Evolutionary conservation across 495 filamentous ascomycete species (phyloP), one percentile per base, ranked within the genome.

Genomic region (Penicillium angulare): DNA sequence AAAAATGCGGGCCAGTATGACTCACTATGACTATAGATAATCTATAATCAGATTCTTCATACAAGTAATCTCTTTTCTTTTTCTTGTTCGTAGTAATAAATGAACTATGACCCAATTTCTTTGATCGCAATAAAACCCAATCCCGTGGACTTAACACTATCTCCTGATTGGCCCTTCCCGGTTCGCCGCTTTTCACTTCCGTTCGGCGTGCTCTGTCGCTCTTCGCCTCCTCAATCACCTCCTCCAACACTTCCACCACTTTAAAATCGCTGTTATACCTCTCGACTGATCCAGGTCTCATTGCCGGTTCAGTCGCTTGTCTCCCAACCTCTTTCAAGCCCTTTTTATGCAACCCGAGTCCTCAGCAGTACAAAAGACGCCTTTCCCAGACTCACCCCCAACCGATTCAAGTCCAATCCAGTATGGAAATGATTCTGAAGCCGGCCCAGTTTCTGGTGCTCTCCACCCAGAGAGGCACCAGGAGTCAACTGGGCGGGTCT

Each of bases 301-400:
- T 50, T 46, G 39, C 74, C 78, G 75, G 88, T 82, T 90, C 89
- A 87, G 89, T 89, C 86, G 69, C 68, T 67, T 56, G 50, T 39
- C 47, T 55, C 50, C 57, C 62, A 59, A 56, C 71, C 59, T 69
- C 65, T 61, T 52, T 55, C 53, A 72, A 70, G 68, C 67, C 65
- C 73, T 74, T 86, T 96, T 85, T 95, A 96, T 96, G 91, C 90
- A 92, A 84, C 73, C 86, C 82, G 86, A 86, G 83, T 78, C 79
- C 61, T 71, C 77, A 67, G 78, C 83, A 68, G 75, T 75, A 76
- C 79, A 79, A 75, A 78, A 74, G 60, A 72, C 68, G 54, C 64
- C 66, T 58, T 65, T 70, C 50, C 56, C 67, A 64, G 72, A 69
- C 67, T 67, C 65, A 61, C 66, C 63, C 56, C 68, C 65, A 62